phyloP scores from a whole-genome alignment of 2,329 filamentous ascomycete species.

The Arthrobotrys iridis region DNA sequence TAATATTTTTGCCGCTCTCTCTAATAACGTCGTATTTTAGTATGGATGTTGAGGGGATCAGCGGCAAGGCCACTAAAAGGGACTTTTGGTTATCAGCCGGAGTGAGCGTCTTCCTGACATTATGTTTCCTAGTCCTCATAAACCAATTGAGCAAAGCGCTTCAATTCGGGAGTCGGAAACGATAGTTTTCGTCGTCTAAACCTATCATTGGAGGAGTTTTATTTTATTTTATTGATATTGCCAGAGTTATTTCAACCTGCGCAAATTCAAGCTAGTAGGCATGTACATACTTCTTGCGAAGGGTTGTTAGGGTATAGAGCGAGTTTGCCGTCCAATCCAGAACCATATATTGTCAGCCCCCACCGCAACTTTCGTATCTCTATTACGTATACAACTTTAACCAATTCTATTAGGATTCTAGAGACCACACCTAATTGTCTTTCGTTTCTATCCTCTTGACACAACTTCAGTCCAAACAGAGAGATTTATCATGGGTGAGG shows the following conservation, averaged over 20 bases:
- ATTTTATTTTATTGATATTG: no score
- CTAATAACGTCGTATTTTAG: conserved; percentile 66
- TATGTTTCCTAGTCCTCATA: background rate
- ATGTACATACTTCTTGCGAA: background rate
- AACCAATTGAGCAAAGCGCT: background rate
- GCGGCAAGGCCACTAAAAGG: background rate
- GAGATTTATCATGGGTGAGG: conserved; percentile 26
- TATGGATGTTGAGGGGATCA: conserved; percentile 61
- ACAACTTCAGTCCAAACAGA: background rate
- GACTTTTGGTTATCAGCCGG: background rate
- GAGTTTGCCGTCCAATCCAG: background rate
- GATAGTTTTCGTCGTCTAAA: no score
- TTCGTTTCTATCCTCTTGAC: background rate
- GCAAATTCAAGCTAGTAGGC: background rate
- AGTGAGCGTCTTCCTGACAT: background rate
- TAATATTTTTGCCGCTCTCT: conserved; percentile 66
- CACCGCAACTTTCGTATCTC: background rate
- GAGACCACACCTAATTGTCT: background rate
- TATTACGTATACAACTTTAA: background rate
- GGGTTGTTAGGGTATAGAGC: background rate
- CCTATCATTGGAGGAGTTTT: no score
- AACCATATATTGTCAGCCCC: background rate
- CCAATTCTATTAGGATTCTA: background rate
- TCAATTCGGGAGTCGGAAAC: background rate
- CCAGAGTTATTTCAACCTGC: background rate